Base-by-base conservation (phyloP, 2,329 filamentous ascomycete genomes). In the Bisporella sp. region DNA sequence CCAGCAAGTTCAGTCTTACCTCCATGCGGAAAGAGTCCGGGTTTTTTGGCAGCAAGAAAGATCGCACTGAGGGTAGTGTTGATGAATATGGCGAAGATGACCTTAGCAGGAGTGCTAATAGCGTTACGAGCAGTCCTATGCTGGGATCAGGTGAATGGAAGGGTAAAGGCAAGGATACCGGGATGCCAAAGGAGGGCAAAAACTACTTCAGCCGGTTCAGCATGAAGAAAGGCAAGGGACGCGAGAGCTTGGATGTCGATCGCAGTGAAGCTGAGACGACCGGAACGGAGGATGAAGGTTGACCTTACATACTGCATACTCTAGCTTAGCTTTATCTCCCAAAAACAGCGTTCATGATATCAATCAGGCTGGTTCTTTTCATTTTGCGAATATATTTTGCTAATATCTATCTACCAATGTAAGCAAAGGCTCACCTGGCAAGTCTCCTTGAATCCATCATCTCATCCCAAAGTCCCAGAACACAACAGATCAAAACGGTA, bases 1-100 rank as follows among this genome's bases (percentile, higher is more conserved):
- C 79, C 5, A 75, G 78, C 65, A 84, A 84, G 68, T 84, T 84
- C 63, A 79, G 78, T 64, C 69, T 84, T 52, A 75, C 80, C 9
- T 79, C 78, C 60, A 77, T 64, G 54, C 71, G 63, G 21, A 72
- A 73, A 47, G 84, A 80, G 59, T 73, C 74, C 31, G 64, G 69
- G 7, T 66, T 79, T 30, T 80, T 79, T 49, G 58, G 63, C 21
- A 54, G 59, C 58, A 81, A 83, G 70, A 83, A 82, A 59, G 77
- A 69, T 70, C 5, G 78, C 82, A 46, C 73, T 79, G 41, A 77
- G 77, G 81, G 77, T 61, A 76, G 57, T 41, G 52, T 83, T 48
- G 78, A 77, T 13, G 79, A 79, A 40, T 76, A 79, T 44, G 62
- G 73, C 5, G 74, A 69, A 28, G 77, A 80, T 55, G 73, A 75